Conservation (phyloP, 441 rosid genomes). For the Melastoma candidum region DNA sequence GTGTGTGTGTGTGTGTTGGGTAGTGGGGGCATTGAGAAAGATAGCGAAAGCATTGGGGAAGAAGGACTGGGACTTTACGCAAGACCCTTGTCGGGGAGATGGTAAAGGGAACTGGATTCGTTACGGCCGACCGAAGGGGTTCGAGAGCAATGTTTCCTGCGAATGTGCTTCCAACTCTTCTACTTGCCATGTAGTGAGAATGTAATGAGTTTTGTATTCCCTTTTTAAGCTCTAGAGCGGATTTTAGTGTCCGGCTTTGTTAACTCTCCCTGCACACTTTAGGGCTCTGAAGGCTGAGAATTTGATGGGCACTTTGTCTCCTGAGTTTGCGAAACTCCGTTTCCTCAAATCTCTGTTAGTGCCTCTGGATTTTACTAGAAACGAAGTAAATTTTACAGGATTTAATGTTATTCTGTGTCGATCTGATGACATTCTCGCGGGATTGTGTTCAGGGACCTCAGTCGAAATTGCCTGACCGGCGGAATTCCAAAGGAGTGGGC, state of each 20-base stretch:
- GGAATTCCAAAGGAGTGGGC: constrained; percentile 73
- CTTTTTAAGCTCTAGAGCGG: background rate
- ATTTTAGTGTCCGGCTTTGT: background rate
- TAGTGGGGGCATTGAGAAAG: constrained; percentile 60
- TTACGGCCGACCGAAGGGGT: constrained; percentile 23
- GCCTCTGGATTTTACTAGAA: background rate
- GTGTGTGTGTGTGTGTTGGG: constrained; percentile 3
- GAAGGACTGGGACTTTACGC: constrained; percentile 56
- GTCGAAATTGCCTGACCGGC: constrained; percentile 67
- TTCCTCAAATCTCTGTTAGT: constrained; percentile 64
- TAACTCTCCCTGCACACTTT: constrained; percentile 11
- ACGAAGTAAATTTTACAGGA: background rate
- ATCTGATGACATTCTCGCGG: background rate
- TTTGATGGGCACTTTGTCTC: constrained; percentile 57
- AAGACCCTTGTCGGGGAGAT: constrained; percentile 56
- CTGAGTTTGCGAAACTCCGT: constrained; percentile 61
- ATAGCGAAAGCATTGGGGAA: constrained; percentile 60
- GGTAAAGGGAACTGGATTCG: constrained; percentile 48
- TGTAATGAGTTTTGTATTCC: constrained; percentile 21
- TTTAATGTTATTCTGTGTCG: background rate
- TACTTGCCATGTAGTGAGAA: constrained; percentile 54
- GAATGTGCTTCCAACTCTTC: constrained; percentile 35
- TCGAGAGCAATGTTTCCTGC: constrained; percentile 51
- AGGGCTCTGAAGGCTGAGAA: constrained; percentile 63
- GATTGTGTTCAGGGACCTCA: constrained; percentile 57